Percentiles rank a stretch among this genome's conserved stretches.
These are phyloP conservation scores for Aspergillus fischeri DNA, from an alignment of 2,329 filamentous ascomycete species.

Conservation along the genomic window DNA sequence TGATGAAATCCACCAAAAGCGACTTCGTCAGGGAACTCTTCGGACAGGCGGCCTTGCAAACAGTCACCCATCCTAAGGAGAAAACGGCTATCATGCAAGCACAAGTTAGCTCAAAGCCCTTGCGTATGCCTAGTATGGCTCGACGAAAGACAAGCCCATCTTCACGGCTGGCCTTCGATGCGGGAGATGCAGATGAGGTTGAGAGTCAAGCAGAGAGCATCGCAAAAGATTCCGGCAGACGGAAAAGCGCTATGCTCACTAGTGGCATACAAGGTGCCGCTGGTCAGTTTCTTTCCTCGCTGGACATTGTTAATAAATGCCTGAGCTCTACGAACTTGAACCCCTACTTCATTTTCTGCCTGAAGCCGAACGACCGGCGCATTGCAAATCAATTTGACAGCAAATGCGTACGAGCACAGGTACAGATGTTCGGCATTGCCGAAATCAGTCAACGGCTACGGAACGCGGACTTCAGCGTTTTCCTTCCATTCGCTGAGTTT, in stretches of 20 bases:
- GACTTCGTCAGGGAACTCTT: constrained; percentile 87
- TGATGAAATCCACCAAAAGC: constrained; percentile 83
- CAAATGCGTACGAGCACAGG: constrained; percentile 91
- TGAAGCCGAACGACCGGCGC: constrained; percentile 93
- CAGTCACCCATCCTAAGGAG: constrained; percentile 88
- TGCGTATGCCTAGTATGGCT: constrained; percentile 88
- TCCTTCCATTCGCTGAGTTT: constrained; percentile 94
- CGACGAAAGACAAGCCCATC: constrained; percentile 64
- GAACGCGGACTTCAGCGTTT: constrained; percentile 92
- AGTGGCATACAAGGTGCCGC: constrained; percentile 72
- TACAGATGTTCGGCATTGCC: constrained; percentile 92
- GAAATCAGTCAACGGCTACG: constrained; percentile 92
- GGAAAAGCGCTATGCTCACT: constrained; percentile 38
- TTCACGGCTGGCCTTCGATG: constrained; percentile 38
- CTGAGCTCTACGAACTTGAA: constrained; percentile 80
- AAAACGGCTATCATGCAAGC: constrained; percentile 89
- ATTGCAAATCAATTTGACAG: constrained; percentile 99
- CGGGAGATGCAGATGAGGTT: constrained; percentile 39
- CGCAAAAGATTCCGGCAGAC: constrained; percentile 25
- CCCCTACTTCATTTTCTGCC: constrained; percentile 91
- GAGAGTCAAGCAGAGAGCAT: constrained; percentile 32
- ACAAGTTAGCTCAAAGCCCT: constrained; percentile 90
- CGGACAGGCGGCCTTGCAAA: constrained; percentile 91
- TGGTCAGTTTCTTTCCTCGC: constrained; percentile 81
- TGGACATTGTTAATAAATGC: constrained; percentile 88